Evolutionary conservation across 2,329 filamentous ascomycete genomes (phyloP).

Genomic region (Aspergillus fructus): DNA sequence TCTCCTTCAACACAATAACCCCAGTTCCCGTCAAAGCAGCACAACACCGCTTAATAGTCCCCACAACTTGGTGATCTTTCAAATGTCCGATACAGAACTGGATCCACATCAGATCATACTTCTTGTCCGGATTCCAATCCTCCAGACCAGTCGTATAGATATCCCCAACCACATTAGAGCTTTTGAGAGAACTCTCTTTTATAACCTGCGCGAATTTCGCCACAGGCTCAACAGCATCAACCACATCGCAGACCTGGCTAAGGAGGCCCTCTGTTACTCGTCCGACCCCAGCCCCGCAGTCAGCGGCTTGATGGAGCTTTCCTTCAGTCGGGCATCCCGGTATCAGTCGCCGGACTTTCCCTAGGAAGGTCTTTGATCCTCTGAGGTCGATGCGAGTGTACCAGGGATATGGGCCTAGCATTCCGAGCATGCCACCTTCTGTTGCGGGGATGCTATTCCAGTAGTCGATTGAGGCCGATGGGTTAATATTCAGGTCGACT

Average conservation of each 20-base stretch:
- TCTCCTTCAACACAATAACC: not conserved
- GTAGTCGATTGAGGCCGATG: not conserved
- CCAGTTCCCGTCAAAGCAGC: not conserved
- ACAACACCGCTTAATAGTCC: not conserved
- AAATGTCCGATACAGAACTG: not conserved
- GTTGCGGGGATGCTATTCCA: not conserved
- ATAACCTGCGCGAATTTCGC: not conserved
- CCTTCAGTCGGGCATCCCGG: not conserved
- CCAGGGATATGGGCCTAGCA: not conserved
- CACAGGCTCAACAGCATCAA: constrained; percentile 86
- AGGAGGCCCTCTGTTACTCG: constrained; percentile 77
- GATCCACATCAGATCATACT: not conserved
- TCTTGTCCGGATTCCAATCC: not conserved
- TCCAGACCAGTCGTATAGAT: not conserved
- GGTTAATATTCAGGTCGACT: not conserved
- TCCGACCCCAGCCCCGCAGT: constrained; percentile 72
- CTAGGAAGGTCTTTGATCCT: not conserved
- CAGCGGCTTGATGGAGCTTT: constrained; percentile 41
- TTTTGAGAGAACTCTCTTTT: not conserved
- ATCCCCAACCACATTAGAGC: not conserved
- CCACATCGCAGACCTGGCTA: constrained; percentile 64
- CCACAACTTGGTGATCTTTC: not conserved
- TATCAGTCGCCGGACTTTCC: not conserved
- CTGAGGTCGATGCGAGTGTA: not conserved
- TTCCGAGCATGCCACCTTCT: not conserved